Evolutionary conservation across 176 grass and related monocot genomes (phyloP), one percentile per base, ranked within the genome.

Genomic region (Oryza meridionalis): DNA sequence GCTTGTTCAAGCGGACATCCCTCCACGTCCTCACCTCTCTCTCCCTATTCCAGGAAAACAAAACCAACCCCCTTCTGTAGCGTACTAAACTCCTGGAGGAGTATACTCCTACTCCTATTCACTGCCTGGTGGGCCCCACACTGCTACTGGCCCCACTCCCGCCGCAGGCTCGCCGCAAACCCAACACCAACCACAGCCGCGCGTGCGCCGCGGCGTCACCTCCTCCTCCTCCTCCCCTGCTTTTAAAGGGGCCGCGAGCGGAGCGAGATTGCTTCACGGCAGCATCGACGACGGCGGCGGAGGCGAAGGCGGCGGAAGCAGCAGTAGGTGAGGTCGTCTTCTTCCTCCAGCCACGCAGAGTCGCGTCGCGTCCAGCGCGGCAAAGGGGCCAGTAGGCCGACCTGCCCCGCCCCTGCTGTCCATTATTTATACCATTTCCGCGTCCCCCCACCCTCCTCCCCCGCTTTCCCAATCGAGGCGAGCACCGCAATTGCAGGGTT

Each of bases 401-500:
- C 77, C 78, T 76, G 77, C 85, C 81, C 27, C 27, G 27, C 27
- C 72, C 7, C 42, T 7, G 6, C 58, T 6, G 45, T 83, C 70
- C 78, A 82, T 87, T 79, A 78, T 73, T 92, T 86, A 78, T 85
- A 2, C 79, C 50, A 65, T 89, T 72, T 84, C 27, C 44, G 70
- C 81, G 44, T 82, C 32, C 69, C 64, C 40, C 59, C 51, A 69
- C 68, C 59, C 51, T 65, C 68, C 53, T 21, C 80, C 33, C 66
- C 37, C 85, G 67, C 72, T 88, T 88, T 88, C 81, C 86, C 51
- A 77, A 86, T 92, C 65, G 16, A 86, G 78, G 15, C 78, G 70
- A 90, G 79, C 82, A 78, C 80, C 92, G 92, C 70, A 78, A 82
- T 87, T 77, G 31, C 69, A 85, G 86, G 80, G 66, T 69, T 77